These are phyloP conservation scores for Candida ponderosae DNA, from an alignment of 805 yeast genomes.

Conservation along the genomic window DNA sequence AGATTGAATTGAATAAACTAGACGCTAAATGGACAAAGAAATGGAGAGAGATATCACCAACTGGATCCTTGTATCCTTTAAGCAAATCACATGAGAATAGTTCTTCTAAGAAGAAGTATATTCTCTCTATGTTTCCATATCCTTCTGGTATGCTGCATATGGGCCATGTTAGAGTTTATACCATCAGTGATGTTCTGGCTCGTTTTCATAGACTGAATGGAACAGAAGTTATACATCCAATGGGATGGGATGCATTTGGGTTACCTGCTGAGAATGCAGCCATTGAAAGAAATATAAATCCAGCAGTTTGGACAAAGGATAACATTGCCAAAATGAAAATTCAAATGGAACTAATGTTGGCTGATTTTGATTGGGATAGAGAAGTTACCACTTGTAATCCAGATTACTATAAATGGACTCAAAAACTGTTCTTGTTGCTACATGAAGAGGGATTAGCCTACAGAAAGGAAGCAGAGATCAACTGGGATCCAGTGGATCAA, in stretches of 20 bases:
- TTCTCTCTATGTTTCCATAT: conserved; percentile 89
- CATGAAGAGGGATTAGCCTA: conserved; percentile 78
- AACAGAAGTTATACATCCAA: conserved; percentile 78
- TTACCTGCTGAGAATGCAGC: conserved; percentile 99
- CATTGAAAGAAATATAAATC: conserved; percentile 71
- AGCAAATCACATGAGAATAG: conserved; percentile 9
- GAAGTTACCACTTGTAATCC: conserved; percentile 83
- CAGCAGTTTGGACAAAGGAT: conserved; percentile 72
- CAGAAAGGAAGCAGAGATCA: conserved; percentile 78
- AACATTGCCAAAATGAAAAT: conserved; percentile 83
- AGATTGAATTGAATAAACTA: conserved; percentile 16
- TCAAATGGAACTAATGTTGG: conserved; percentile 72
- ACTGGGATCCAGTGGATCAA: conserved; percentile 96
- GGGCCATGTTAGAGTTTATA: conserved; percentile 91
- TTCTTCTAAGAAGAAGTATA: conserved; percentile 38
- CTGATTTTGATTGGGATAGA: conserved; percentile 89
- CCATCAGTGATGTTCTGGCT: conserved; percentile 79
- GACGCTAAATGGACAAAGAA: conserved; percentile 46
- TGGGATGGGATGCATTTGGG: conserved; percentile 99
- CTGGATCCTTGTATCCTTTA: conserved; percentile 30
- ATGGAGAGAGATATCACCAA: conserved; percentile 35
- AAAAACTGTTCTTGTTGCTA: conserved; percentile 68
- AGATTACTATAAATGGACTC: conserved; percentile 90
- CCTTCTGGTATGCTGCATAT: conserved; percentile 91
- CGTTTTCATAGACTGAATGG: conserved; percentile 76